Evolutionary conservation across 2,329 filamentous ascomycete species (phyloP).

Genomic region (Dothiorella sarmentorum): DNA sequence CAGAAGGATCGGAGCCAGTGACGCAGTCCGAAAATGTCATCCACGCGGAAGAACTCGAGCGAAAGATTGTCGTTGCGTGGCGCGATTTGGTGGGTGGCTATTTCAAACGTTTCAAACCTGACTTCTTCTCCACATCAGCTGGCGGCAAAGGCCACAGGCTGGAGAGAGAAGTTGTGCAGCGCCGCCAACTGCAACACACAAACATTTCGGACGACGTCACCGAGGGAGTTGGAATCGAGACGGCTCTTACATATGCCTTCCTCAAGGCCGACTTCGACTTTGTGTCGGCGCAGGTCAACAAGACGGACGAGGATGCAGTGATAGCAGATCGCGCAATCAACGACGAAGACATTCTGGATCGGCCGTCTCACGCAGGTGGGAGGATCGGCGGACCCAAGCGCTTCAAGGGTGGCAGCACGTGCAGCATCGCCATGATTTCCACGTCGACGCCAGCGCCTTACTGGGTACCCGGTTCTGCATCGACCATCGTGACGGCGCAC

Average conservation of each 20-base stretch:
- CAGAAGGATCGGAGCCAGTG: constrained; percentile 26
- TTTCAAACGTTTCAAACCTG: constrained; percentile 83
- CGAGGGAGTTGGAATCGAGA: constrained; percentile 62
- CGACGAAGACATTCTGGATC: constrained; percentile 75
- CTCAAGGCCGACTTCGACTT: constrained; percentile 93
- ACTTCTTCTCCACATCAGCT: constrained; percentile 61
- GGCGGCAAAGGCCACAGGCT: constrained; percentile 34
- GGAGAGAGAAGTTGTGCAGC: constrained; percentile 31
- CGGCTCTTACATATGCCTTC: constrained; percentile 87
- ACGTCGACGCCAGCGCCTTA: constrained; percentile 89
- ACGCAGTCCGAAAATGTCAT: constrained; percentile 48
- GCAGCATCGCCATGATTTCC: constrained; percentile 83
- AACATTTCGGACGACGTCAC: constrained; percentile 26
- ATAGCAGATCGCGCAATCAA: constrained; percentile 76
- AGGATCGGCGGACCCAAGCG: constrained; percentile 69
- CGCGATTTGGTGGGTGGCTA: constrained; percentile 86
- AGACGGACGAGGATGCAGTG: constrained; percentile 66
- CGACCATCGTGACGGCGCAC: constrained; percentile 81
- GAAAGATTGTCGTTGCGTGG: constrained; percentile 71
- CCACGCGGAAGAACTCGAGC: constrained; percentile 67
- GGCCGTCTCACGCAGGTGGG: constrained; percentile 48
- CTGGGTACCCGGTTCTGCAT: constrained; percentile 86
- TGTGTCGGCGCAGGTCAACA: constrained; percentile 80
- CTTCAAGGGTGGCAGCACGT: constrained; percentile 92
- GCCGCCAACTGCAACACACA: constrained; percentile 27